These are phyloP conservation scores for Colletotrichum kahawae DNA, from an alignment of 2,329 filamentous ascomycete species.

Conservation along the genomic window DNA sequence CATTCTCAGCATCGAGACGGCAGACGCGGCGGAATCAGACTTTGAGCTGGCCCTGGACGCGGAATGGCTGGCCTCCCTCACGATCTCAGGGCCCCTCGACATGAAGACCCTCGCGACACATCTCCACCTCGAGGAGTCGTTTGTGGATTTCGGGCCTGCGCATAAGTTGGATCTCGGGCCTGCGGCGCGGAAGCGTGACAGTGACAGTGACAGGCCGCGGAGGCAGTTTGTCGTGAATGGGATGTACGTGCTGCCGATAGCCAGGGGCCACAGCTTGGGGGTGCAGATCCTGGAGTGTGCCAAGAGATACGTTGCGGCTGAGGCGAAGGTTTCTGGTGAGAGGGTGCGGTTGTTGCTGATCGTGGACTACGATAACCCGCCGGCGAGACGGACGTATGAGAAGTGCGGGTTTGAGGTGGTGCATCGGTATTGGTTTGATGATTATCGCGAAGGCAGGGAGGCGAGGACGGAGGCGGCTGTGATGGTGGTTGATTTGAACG, in stretches of 20 bases:
- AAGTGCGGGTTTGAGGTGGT: not conserved
- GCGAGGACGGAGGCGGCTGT: conserved; percentile 13
- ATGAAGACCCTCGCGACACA: not conserved
- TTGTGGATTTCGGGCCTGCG: not conserved
- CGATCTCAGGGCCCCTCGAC: conserved; percentile 4
- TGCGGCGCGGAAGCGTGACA: not conserved
- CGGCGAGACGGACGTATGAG: not conserved
- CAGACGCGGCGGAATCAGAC: not conserved
- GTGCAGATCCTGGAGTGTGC: not conserved
- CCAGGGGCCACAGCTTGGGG: not conserved
- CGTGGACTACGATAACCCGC: conserved; percentile 10
- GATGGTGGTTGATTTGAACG: not conserved
- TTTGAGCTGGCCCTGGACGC: not conserved
- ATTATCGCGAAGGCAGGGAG: not conserved
- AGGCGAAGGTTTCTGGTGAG: not conserved
- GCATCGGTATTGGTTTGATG: conserved; percentile 19
- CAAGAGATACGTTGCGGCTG: not conserved
- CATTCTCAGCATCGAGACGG: not conserved
- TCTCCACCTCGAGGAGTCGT: not conserved
- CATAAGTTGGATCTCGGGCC: not conserved
- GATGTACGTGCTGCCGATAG: conserved; percentile 12
- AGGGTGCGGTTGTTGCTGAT: not conserved
- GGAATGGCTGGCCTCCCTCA: conserved; percentile 4
- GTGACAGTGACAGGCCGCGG: too few relatives aligned
- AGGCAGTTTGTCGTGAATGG: conserved; percentile 3